Evolutionary conservation across 2,329 filamentous ascomycete species (phyloP).

Genomic region (Diaporthe velutina): DNA sequence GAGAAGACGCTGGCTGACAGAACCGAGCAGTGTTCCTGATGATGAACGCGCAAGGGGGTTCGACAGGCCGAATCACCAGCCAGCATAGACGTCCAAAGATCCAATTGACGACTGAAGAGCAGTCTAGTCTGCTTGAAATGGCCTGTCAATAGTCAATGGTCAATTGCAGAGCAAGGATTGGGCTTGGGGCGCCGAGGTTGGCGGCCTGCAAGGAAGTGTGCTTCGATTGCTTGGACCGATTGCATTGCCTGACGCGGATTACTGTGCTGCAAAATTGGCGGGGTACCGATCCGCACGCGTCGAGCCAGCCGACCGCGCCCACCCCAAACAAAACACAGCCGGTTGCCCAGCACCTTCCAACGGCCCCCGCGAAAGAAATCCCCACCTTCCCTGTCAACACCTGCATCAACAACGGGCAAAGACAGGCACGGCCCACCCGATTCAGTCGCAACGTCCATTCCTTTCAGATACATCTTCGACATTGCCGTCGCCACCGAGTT

Average conservation of each 20-base stretch:
- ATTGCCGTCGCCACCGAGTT: neutral
- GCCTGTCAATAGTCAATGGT: neutral
- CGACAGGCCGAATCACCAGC: neutral
- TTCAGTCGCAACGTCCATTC: neutral
- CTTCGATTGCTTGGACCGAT: neutral
- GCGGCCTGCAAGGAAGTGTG: conserved; percentile 6
- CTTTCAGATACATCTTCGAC: conserved; percentile 12
- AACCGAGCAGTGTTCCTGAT: neutral
- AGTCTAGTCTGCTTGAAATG: neutral
- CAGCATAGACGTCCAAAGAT: neutral
- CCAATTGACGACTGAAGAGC: neutral
- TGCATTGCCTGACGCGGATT: neutral
- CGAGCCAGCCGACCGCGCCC: conserved; percentile 6
- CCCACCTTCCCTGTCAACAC: conserved; percentile 21
- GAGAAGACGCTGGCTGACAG: neutral
- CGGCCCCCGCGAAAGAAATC: conserved; percentile 16
- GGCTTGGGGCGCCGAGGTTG: neutral
- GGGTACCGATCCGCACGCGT: conserved; percentile 3
- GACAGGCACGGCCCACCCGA: neutral
- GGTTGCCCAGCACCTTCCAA: conserved; percentile 25
- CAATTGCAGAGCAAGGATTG: conserved; percentile 8
- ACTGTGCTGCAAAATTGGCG: conserved; percentile 22
- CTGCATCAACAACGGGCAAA: conserved; percentile 3
- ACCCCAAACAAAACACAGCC: conserved; percentile 29
- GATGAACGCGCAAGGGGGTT: conserved; percentile 8